Evolutionary conservation across 345 rosid species (phyloP), one percentile per base, ranked within the genome.

Genomic region (Salix purpurea): DNA sequence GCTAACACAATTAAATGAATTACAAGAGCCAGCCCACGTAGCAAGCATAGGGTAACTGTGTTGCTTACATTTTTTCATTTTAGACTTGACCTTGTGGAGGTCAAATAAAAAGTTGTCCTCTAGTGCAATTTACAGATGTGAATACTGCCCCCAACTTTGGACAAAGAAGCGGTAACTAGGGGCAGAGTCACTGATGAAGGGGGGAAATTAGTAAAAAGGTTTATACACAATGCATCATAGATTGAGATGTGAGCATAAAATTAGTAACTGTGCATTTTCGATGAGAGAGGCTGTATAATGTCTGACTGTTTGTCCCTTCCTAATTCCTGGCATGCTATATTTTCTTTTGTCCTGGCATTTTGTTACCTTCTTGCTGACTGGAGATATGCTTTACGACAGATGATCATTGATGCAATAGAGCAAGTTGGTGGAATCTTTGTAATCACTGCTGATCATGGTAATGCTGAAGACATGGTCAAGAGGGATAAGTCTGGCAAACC

Each of bases 381-480:
- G 60, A 30, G 39, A 61, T 13, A 67, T 30, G 9, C 72, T 42
- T 72, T 30, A 69, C 58, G 85, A 82, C 93, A 96, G 99, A 93
- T 88, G 77, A 93, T 93, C 79, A 82, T 96, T 6, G 97, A 96
- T 79, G 88, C 99, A 0, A 68, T 96, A 16, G 92, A 93, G 83
- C 82, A 90, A 84, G 99, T 91, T 71, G 94, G 95, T 48, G 98
- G 99, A 37, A 93, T 96, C 52, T 96, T 87, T 76, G 91, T 96
- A 23, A 88, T 96, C 48, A 96, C 99, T 71, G 99, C 98, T 26
- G 99, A 96, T 89, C 99, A 96, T 62, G 98, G 98, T 58, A 96
- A 96, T 74, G 97, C 98, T 4, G 98, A 96, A 87, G 99, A 93
- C 84, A 96, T 96, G 97, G 99, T 90, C 12, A 93, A 96, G 89